These are phyloP conservation scores for Ceratocystiopsis sp. DNA, from an alignment of 2,329 filamentous ascomycete genomes.

Conservation along the genomic window DNA sequence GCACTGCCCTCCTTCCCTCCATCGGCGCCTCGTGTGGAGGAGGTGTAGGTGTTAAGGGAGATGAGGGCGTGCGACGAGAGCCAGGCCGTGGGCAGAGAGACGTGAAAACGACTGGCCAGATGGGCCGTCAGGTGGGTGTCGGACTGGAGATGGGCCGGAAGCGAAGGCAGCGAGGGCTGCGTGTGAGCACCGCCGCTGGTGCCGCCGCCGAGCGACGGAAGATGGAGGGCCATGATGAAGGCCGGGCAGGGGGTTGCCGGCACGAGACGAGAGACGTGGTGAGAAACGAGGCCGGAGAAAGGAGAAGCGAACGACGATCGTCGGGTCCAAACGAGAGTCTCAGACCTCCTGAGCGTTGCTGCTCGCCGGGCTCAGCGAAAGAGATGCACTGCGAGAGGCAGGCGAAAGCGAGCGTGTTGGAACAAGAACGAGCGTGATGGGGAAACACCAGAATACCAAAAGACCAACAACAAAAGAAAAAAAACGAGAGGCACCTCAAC, in stretches of 20 bases:
- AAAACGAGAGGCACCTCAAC: no score
- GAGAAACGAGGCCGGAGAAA: constrained; percentile 1
- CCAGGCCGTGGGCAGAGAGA: constrained; percentile 69
- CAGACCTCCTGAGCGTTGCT: no score
- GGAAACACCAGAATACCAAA: no score
- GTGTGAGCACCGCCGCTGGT: constrained; percentile 47
- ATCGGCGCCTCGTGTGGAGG: constrained; percentile 75
- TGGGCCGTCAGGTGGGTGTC: constrained; percentile 58
- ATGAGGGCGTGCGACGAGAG: constrained; percentile 87
- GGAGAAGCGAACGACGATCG: not conserved
- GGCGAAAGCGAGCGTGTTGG: no score
- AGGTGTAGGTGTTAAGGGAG: constrained; percentile 86
- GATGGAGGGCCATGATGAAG: constrained; percentile 41
- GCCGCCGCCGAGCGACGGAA: constrained; percentile 27
- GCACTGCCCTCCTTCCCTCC: constrained; percentile 83
- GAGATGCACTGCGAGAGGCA: no score
- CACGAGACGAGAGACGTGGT: no score
- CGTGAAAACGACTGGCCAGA: constrained; percentile 79
- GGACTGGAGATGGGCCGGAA: constrained; percentile 64
- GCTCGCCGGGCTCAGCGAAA: no score
- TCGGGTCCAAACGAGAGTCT: no score
- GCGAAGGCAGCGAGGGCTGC: constrained; percentile 71
- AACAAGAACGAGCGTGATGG: no score
- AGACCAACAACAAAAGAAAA: no score
- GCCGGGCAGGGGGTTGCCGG: not conserved